Percentiles rank a stretch among this genome's conserved stretches.
Evolutionary conservation across 257 asterid genomes (phyloP).

Genomic region (Cordia subcordata): DNA sequence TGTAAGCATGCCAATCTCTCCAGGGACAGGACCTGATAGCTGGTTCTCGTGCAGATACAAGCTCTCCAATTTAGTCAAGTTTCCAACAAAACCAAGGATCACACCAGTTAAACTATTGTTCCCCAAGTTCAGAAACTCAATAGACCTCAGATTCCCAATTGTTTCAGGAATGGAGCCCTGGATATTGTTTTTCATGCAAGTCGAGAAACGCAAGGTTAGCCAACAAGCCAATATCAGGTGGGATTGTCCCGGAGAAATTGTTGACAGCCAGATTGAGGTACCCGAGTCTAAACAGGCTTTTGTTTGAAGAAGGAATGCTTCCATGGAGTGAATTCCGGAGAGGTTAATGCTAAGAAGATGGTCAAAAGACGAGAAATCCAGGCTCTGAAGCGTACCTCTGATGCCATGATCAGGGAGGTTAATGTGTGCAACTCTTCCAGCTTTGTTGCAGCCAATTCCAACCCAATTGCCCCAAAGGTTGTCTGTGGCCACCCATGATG

Average conservation of each 20-base stretch:
- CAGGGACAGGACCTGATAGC: background rate
- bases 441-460: constrained; percentile 14
- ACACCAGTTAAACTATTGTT: background rate
- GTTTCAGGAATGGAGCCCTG: constrained; percentile 4
- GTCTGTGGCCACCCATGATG: constrained; percentile 11
- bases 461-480: constrained; percentile 15
- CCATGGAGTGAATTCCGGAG: constrained; percentile 19
- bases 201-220: constrained; percentile 6
- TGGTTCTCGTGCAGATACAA: background rate
- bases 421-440: constrained; percentile 4
- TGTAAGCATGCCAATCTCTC: constrained; percentile 13
- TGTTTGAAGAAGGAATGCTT: constrained; percentile 13
- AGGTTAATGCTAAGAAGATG: constrained; percentile 2
- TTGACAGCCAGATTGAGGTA: constrained; percentile 3
- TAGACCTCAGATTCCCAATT: constrained; percentile 6
- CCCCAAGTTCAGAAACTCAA: background rate
- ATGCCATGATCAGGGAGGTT: constrained; percentile 15
- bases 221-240: constrained; percentile 16
- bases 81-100: background rate
- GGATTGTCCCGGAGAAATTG: constrained; percentile 12
- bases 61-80: background rate
- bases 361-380: constrained; percentile 15
- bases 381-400: constrained; percentile 12
- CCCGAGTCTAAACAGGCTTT: constrained; percentile 6
- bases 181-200: background rate